Base-by-base conservation (phyloP, 2,329 filamentous ascomycete genomes). In the Penicillium aurantiogriseum region DNA sequence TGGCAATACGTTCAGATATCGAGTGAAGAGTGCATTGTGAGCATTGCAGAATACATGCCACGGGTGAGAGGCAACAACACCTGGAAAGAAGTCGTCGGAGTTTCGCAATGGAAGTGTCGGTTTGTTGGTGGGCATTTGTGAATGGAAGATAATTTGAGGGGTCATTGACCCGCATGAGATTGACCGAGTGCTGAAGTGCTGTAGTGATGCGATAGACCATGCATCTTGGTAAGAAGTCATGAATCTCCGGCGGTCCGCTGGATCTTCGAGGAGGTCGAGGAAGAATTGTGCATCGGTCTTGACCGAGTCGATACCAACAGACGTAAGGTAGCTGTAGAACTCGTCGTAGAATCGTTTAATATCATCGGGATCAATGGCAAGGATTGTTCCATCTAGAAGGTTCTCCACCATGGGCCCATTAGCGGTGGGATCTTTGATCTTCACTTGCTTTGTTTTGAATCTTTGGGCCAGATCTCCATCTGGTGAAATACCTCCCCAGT, bases 11-110 rank as follows among this genome's bases (percentile, higher is more conserved):
- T 97, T 96, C 33, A 97, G 80, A 68, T 94, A 88, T 61, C 91
- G 87, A 2, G 89, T 92, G 15, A 97, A 79, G 0, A 97, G 80
- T 33, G 85, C 82, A 71, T 96, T 97, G 74, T 97, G 90, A 0
- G 93, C 93, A 70, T 97, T 99, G 62, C 88, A 86, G 80, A 95
- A 99, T 36, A 97, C 83, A 73, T 99, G 94, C 93, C 94, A 99
- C 0, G 92, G 85, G 61, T 99, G 94, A 7, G 89, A 91, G 0
- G 85, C 83, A 0, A 88, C 84, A 4, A 92, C 83, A 44, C 92
- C 85, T 0, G 94, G 94, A 73, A 95, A 97, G 80, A 92, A 99
- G 75, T 97, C 79, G 53, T 88, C 92, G 0, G 90, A 95, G 75
- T 95, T 97, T 46, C 94, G 88, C 19, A 92, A 83, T 0, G 92